Percentiles rank a stretch among this genome's conserved stretches.
phyloP scores from a whole-genome alignment of 495 filamentous ascomycete species.

The Trichoderma erinaceum region DNA sequence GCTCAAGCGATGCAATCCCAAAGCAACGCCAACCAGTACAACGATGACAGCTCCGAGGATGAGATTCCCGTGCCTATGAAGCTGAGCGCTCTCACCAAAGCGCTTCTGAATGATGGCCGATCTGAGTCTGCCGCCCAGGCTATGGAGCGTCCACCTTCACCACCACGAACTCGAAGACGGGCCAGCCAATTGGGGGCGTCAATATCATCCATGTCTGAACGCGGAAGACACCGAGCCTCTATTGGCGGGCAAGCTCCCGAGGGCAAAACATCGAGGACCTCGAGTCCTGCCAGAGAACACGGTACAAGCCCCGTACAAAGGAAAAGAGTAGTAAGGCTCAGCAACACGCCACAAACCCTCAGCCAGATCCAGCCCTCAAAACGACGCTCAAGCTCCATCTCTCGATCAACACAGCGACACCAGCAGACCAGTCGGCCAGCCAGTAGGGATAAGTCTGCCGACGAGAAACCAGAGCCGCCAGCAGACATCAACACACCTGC shows the following conservation, averaged over 20 bases:
- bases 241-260: slow-evolving; percentile 30
- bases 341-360: slow-evolving; percentile 32
- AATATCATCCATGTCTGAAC: slow-evolving; percentile 27
- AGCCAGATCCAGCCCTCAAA: slow-evolving; percentile 29
- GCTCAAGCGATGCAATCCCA: neutral
- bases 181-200: slow-evolving; percentile 30
- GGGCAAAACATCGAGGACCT: slow-evolving; percentile 19
- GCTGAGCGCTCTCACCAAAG: slow-evolving; percentile 73
- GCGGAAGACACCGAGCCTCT: slow-evolving; percentile 33
- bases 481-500: slow-evolving; percentile 62
- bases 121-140: slow-evolving; percentile 43
- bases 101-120: slow-evolving; percentile 61
- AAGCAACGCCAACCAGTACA: slow-evolving; percentile 19
- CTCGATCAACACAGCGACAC: slow-evolving; percentile 24
- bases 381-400: slow-evolving; percentile 29
- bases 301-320: slow-evolving; percentile 35
- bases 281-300: slow-evolving; percentile 32
- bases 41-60: slow-evolving; percentile 69
- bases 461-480: slow-evolving; percentile 26
- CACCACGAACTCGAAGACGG: slow-evolving; percentile 43
- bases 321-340: slow-evolving; percentile 56
- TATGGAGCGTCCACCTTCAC: slow-evolving; percentile 43
- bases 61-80: slow-evolving; percentile 65
- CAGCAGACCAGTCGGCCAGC: slow-evolving; percentile 26
- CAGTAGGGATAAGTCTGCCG: slow-evolving; percentile 29